A percentile compares a stretch with the other conserved stretches of the same genome.
Evolutionary conservation across 2,329 filamentous ascomycete genomes (phyloP).

Genomic region (Penicillium freii): DNA sequence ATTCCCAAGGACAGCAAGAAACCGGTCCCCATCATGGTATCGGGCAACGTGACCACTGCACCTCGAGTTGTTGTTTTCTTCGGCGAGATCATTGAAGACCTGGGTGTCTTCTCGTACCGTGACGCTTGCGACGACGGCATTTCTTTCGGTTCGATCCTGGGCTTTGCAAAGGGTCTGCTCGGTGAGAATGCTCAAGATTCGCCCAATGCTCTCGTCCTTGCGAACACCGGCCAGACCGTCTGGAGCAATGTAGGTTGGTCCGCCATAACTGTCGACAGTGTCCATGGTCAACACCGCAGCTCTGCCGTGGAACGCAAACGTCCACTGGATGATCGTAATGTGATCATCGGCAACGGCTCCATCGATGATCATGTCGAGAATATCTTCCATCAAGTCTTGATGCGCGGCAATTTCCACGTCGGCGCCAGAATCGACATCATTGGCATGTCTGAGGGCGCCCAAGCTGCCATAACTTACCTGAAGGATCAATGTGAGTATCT

Average conservation of each 20-base stretch:
- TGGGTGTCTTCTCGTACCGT: slow-evolving; percentile 73
- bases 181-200: slow-evolving; percentile 7
- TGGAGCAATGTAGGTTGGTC: slow-evolving; percentile 68
- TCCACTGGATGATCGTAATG: slow-evolving; percentile 56
- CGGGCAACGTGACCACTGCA: slow-evolving; percentile 54
- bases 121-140: slow-evolving; percentile 64
- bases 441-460: slow-evolving; percentile 66
- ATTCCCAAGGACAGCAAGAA: slow-evolving; percentile 57
- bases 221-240: slow-evolving; percentile 73
- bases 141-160: slow-evolving; percentile 66
- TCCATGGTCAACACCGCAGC: slow-evolving; percentile 59
- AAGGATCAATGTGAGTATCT: slow-evolving; percentile 51
- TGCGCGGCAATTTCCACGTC: not conserved
- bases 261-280: slow-evolving; percentile 59
- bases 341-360: slow-evolving; percentile 61
- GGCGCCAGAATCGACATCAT: slow-evolving; percentile 66
- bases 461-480: slow-evolving; percentile 59
- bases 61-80: slow-evolving; percentile 70
- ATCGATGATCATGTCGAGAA: slow-evolving; percentile 62
- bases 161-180: slow-evolving; percentile 55
- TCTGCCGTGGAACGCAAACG: slow-evolving; percentile 56
- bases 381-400: slow-evolving; percentile 64
- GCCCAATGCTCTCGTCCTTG: slow-evolving; percentile 59
- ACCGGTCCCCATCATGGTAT: slow-evolving; percentile 68
- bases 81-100: slow-evolving; percentile 68